Evolutionary conservation across 257 asterid species (phyloP), one percentile per base, ranked within the genome.

Genomic region (Lithospermum erythrorhizon): DNA sequence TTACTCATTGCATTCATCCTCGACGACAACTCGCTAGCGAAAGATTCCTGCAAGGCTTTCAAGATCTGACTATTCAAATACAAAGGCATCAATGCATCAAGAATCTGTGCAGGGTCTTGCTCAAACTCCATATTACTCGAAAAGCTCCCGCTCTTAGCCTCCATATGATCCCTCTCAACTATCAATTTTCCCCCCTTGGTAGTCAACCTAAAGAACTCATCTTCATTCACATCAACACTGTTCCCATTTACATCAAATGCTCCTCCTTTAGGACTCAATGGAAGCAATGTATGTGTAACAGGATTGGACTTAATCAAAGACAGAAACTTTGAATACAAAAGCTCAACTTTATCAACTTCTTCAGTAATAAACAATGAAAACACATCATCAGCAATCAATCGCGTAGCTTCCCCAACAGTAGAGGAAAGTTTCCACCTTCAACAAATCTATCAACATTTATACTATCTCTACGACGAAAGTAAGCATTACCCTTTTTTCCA

Each of bases 101-200:
- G 89, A 70, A 87, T 84, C 63, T 84, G 87, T 2, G 90, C 94
- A 37, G 94, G 95, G 41, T 84, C 87, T 79, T 87, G 95, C 85
- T 87, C 95, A 61, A 82, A 84, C 72, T 76, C 29, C 63, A 78
- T 70, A 78, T 77, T 82, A 4, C 74, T 80, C 41, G 70, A 59
- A 47, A 71, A 62, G 6, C 1, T 24, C 57, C 53, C 74, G 17
- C 29, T 68, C 30, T 62, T 76, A 14, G 58, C 58, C 49, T 37
- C 70, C 52, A 25, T 5, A n/a, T 35, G 62, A 69, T 82, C 90
- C 76, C 94, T 82, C 77, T 79, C 83, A 21, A 87, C 88, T 0
- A 54, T 53, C 79, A 84, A 62, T 62, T 79, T 84, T 61, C 95
- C 95, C 55, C 55, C 81, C 68, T 79, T 81, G 1, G 88, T 84